These are phyloP conservation scores for Rosa multiflora DNA, from an alignment of 306 rosid species.

Conservation along the genomic window DNA sequence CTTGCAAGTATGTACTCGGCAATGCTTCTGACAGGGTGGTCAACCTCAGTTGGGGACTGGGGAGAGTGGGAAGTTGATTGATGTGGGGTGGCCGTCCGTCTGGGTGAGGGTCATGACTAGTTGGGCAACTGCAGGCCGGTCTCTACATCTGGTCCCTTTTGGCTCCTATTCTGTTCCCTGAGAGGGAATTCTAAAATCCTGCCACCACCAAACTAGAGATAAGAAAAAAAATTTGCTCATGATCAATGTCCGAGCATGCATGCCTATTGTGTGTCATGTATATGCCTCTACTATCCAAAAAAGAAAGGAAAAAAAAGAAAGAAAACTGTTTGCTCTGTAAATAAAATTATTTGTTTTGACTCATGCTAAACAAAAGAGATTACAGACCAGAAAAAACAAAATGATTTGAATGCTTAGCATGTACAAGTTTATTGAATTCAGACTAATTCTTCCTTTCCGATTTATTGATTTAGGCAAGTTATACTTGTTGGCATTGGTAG, in stretches of 20 bases:
- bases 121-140: slow-evolving; percentile 77
- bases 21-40: slow-evolving; percentile 99
- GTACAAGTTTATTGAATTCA: too few relatives aligned
- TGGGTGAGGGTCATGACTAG: slow-evolving; percentile 89
- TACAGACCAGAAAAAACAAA: neutral
- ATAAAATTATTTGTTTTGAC: neutral
- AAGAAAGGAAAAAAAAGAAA: too few relatives aligned
- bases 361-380: neutral
- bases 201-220: neutral
- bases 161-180: slow-evolving; percentile 85
- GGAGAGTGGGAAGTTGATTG: slow-evolving; percentile 85
- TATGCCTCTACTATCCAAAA: neutral
- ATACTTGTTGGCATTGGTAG: too few relatives aligned
- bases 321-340: neutral
- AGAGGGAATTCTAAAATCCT: slow-evolving; percentile 59
- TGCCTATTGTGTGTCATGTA: neutral
- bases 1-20: slow-evolving; percentile 99
- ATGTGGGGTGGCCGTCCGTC: slow-evolving; percentile 94
- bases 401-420: neutral
- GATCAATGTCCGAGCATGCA: neutral
- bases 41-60: slow-evolving; percentile 70
- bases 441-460: too few relatives aligned
- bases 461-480: too few relatives aligned
- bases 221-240: neutral
- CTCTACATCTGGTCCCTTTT: slow-evolving; percentile 86